Evolutionary conservation across 1,284 basidiomycete species (phyloP).

Genomic region (Tilletia setariae): DNA sequence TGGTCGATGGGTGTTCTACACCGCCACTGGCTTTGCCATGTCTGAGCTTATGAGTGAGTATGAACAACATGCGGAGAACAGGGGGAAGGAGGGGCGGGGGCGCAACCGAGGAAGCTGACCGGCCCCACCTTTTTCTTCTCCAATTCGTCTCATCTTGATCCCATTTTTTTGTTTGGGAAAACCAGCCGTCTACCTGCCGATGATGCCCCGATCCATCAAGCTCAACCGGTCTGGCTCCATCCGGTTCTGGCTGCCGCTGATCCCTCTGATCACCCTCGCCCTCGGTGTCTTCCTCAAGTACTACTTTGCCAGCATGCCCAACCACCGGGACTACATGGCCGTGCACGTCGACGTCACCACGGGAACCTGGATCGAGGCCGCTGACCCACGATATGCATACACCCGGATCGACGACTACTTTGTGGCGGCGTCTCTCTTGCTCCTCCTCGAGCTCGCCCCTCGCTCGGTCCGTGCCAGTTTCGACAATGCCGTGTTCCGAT

Average conservation of each 20-base stretch:
- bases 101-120: too few relatives aligned
- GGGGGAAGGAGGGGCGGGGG: too few relatives aligned
- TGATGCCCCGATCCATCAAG: neutral
- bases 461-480: neutral
- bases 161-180: neutral
- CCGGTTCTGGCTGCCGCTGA: neutral
- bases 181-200: neutral
- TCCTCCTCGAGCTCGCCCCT: conserved; percentile 13
- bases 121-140: neutral
- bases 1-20: conserved; percentile 17
- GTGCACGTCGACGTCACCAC: neutral
- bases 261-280: neutral
- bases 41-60: conserved; percentile 2
- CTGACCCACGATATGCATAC: neutral
- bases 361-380: neutral
- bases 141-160: neutral
- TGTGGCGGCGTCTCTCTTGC: conserved; percentile 7
- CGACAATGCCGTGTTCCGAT: conserved; percentile 9
- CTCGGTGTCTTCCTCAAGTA: conserved; percentile 14
- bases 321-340: conserved; percentile 5
- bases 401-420: conserved; percentile 18
- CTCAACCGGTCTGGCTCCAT: neutral
- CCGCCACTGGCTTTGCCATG: conserved; percentile 7
- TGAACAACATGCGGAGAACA: too few relatives aligned
- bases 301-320: conserved; percentile 8